Evolutionary conservation across 257 asterid species (phyloP), one percentile per base, ranked within the genome.

Genomic region (Solanum dulcamara): DNA sequence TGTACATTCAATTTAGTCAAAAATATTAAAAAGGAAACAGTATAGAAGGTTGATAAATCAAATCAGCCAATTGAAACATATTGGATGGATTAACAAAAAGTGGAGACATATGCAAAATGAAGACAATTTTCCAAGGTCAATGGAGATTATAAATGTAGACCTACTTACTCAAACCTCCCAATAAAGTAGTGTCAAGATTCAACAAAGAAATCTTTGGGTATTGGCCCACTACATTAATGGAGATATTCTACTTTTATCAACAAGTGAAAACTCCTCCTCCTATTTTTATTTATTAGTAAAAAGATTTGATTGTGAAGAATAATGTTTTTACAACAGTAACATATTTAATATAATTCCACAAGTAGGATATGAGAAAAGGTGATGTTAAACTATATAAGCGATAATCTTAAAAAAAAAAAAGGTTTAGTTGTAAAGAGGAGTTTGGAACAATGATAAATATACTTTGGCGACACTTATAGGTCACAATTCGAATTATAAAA

Each of bases 121-220:
- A 74, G 81, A 75, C 60, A 8, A 22, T 75, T 59, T 85, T 89
- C 92, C 93, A 85, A 51, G 84, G 89, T 85, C 89, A 84, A 85
- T 87, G 93, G 93, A 89, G 72, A 86, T 87, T 77, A 72, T 88
- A 87, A 86, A 83, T 83, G 82, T 74, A 87, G 84, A n/a, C n/a
- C n/a, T n/a, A 88, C 88, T 59, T 40, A 48, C 35, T 66, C 71
- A 35, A 77, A 77, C 38, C 37, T 14, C 18, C 20, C 12, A 6
- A 26, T 7, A 10, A 1, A 40, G 26, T 30, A 12, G 14, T 26
- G 44, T n/a, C 38, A 14, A 44, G 11, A 42, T 81, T 81, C 77
- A 18, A 13, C 20, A 20, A 59, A 40, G 20, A 35, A 1, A 24
- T 32, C 30, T 85, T 44, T 33, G 62, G 26, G 17, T 26, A 75